Percentiles rank a stretch among this genome's conserved stretches.
phyloP scores from a whole-genome alignment of 1,139 yeast species.

The Arxiozyma heterogenica region DNA sequence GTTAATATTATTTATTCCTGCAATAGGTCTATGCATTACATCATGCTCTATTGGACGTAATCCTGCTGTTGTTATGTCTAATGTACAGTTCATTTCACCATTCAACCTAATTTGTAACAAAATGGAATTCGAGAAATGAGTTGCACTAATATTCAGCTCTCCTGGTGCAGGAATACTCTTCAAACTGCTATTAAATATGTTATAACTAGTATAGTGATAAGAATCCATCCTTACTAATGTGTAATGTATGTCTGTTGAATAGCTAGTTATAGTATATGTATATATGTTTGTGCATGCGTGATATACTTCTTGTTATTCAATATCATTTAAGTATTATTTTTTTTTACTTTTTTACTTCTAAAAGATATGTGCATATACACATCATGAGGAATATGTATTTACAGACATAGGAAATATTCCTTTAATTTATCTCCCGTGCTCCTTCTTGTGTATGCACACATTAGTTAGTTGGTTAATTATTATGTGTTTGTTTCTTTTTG shows the following conservation, averaged over 20 bases:
- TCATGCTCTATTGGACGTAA: slow-evolving; percentile 11
- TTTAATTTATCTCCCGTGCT: too few relatives aligned
- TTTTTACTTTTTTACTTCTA: too few relatives aligned
- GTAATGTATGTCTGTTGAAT: background rate
- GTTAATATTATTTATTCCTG: slow-evolving; percentile 4
- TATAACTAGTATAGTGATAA: background rate
- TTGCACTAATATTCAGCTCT: slow-evolving; percentile 11
- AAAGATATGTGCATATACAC: too few relatives aligned
- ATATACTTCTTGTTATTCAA: background rate
- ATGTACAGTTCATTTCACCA: slow-evolving; percentile 37
- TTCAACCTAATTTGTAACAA: slow-evolving; percentile 31
- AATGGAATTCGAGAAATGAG: slow-evolving; percentile 27
- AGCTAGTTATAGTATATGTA: too few relatives aligned
- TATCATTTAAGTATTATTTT: background rate
- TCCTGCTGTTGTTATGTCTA: slow-evolving; percentile 29
- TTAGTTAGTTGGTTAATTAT: background rate
- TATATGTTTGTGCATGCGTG: too few relatives aligned
- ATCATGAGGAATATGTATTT: too few relatives aligned
- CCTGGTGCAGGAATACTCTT: background rate
- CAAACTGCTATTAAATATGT: background rate
- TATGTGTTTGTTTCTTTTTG: too few relatives aligned
- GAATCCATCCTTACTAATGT: background rate
- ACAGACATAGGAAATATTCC: background rate
- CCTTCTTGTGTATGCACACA: background rate
- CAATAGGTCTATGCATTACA: slow-evolving; percentile 11